Evolutionary conservation across 768 basidiomycete species (phyloP), one percentile per base, ranked within the genome.

Genomic region (Naganishia randhawae): DNA sequence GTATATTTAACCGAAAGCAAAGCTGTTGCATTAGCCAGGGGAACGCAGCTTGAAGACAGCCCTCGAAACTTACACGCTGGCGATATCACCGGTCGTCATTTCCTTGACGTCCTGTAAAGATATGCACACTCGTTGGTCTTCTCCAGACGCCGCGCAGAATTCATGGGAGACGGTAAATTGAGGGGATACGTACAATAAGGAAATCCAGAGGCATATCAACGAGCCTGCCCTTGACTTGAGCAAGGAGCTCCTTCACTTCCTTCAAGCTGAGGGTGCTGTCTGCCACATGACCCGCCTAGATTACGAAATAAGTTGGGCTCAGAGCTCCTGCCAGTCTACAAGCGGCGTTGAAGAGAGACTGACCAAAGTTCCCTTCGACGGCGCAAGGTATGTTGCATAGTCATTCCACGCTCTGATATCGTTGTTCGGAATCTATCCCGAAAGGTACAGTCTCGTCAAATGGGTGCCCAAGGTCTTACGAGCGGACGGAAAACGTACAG

Each of bases 261-360:
- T 83, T 80, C 33, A 94, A 81, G 0, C 85, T 79, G n/a, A 90
- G 74, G 1, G 83, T 87, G 11, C 87, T 86, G 11, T 80, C 71
- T 4, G 85, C 87, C 63, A 95, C 87, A 76, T 95, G 93, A 0
- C 91, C 92, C 3, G 85, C 82, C 84, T 89, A 86, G 35, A 48
- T n/a, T 22, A 51, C 50, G 32, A 29, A 11, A 31, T 35, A 19
- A 41, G 4, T 64, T 67, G 8, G 67, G 53, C 22, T n/a, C n/a
- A n/a, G n/a, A 25, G 14, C 0, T 1, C n/a, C n/a, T 39, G n/a
- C 8, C 45, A 48, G n/a, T 13, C 41, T 19, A 7, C 14, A 22
- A 62, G 8, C 29, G n/a, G n/a, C 5, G n/a, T 0, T 29, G 51
- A 33, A 64, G 37, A 35, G 53, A 27, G 45, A 62, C 45, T 27